Evolutionary conservation across 1,284 basidiomycete species (phyloP).

Genomic region (Trichosporon sp.): DNA sequence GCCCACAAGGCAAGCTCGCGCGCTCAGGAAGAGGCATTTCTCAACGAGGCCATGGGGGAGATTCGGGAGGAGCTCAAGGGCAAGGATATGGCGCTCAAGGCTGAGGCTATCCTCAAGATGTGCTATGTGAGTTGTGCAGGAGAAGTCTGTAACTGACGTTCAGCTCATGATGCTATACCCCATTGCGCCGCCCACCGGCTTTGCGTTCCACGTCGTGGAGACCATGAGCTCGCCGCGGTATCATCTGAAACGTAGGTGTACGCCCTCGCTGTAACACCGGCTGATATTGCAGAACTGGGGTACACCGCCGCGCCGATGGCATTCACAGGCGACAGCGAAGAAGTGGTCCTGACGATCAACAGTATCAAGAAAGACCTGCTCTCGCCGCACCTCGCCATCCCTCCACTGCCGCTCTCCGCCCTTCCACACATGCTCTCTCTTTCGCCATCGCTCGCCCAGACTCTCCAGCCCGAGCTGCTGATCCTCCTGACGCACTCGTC

Average conservation of each 20-base stretch:
- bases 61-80: conserved; percentile 84
- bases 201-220: conserved; percentile 87
- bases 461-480: conserved; percentile 79
- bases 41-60: conserved; percentile 56
- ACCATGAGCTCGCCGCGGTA: conserved; percentile 91
- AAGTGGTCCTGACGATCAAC: conserved; percentile 96
- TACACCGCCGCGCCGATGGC: conserved; percentile 92
- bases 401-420: conserved; percentile 77
- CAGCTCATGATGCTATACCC: conserved; percentile 52
- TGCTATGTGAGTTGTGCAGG: conserved; percentile 69
- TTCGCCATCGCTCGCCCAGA: conserved; percentile 79
- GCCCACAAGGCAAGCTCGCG: conserved; percentile 50
- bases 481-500: conserved; percentile 87
- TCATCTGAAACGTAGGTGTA: conserved; percentile 68
- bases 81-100: conserved; percentile 96
- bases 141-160: background rate
- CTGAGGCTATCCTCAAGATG: conserved; percentile 88
- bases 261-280: background rate
- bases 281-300: conserved; percentile 59
- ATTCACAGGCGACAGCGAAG: conserved; percentile 89
- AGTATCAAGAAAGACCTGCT: conserved; percentile 95
- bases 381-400: conserved; percentile 63
- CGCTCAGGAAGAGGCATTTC: conserved; percentile 49
- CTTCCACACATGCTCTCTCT: conserved; percentile 83
- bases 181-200: conserved; percentile 49